Evolutionary conservation across 169 alveolate genomes (phyloP), one percentile per base, ranked within the genome.

Genomic region (Cryptosporidium canis): DNA sequence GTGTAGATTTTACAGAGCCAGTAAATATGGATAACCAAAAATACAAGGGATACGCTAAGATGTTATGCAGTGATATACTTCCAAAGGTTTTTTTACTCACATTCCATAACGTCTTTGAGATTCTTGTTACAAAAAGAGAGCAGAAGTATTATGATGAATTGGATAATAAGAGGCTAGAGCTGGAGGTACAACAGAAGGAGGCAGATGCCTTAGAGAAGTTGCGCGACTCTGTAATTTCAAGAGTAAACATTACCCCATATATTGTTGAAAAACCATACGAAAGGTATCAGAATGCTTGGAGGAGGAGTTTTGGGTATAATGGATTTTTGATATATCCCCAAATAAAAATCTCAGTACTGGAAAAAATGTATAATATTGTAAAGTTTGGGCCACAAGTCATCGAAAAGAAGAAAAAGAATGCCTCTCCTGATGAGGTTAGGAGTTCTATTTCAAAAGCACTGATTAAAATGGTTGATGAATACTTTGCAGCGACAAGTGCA

Each of bases 241-340:
- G 87, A 39, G 39, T 27, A n/a, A 27, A 58, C 29, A 77, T 77
- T 6, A 77, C 87, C 21, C 87, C 87, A 2, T 58, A 58, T 21
- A 43, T 58, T n/a, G 43, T 77, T 14, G 70, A 55, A 37, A 58
- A 77, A 12, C 87, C 77, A 39, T 41, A 12, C 8, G 72, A 77
- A 41, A 77, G 87, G 21, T 77, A 77, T 16, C 29, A 39, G n/a
- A 77, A 77, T 58, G 87, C 77, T 21, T 77, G 87, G 87, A 77
- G 87, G 33, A 35, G 87, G 45, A 77, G 87, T 48, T 55, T 77
- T 18, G 87, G 87, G 29, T 77, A 55, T 77, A 55, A 35, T 21
- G 87, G 87, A 24, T 39, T 63, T 21, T 16, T 61, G 11, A n/a
- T 61, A 3, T 77, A 58, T 29, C 77, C 87, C 27, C 44, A 18